Evolutionary conservation across 441 rosid species (phyloP), one percentile per base, ranked within the genome.

Genomic region (Biscutella laevigata): DNA sequence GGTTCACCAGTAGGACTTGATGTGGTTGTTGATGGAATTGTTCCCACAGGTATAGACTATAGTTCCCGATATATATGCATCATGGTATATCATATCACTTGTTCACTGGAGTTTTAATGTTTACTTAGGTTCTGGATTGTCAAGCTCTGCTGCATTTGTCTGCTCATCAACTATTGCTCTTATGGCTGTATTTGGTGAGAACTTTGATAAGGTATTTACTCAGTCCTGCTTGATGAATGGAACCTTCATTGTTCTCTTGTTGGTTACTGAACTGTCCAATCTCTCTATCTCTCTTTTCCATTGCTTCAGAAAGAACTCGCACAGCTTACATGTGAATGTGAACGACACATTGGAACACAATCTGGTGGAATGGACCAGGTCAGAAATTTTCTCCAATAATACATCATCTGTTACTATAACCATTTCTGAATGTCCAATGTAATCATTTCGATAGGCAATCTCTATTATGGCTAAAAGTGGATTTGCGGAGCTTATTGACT

Each of bases 281-380:
- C 19, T 48, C 29, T 39, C 12, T 25, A 27, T 36, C 5, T 34
- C 5, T 41, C 10, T 2, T 8, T 11, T 29, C 24, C 70, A n/a
- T n/a, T n/a, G n/a, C 62, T 47, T 61, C 83, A 92, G 98, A 88
- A 86, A 88, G 96, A 92, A 51, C 44, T 88, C 51, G 96, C 98
- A 7, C 98, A 86, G 30, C 69, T 92, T 51, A 86, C 96, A 2
- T 88, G 96, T 52, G 86, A 81, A n/a, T 86, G 96, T 60, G 98
- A 88, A 72, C 77, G 81, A 37, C 96, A 92, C 58, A 84, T 92
- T 52, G 96, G 98, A 73, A 88, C 96, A n/a, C 96, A 86, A 41
- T 88, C 96, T 41, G 95, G 96, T 66, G 98, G 96, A 36, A 92
- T 92, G 98, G 98, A 86, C 70, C 96, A 92, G 85, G 98, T 92